Evolutionary conservation across 139 green algal species (phyloP).

Genomic region (Asterochloris sp.): DNA sequence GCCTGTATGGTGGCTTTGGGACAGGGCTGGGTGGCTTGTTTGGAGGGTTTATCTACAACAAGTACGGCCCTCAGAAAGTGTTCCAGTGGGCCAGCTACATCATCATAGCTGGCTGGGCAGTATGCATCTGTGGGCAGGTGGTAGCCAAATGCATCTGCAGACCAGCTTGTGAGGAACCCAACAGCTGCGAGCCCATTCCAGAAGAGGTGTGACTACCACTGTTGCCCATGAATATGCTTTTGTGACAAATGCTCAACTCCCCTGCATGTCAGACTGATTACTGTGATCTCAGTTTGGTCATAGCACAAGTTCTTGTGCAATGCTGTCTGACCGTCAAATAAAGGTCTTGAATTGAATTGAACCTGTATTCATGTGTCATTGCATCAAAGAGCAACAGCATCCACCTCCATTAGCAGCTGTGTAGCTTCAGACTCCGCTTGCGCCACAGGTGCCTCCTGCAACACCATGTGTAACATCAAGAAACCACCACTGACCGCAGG

Average conservation of each 20-base stretch:
- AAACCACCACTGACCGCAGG: neutral
- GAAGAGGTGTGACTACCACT: too few relatives aligned
- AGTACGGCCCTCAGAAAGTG: conserved; percentile 19
- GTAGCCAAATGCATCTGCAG: conserved; percentile 1
- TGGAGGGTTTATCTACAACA: conserved; percentile 28
- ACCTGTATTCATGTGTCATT: too few relatives aligned
- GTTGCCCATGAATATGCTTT: too few relatives aligned
- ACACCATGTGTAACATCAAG: neutral
- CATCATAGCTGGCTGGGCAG: conserved; percentile 19
- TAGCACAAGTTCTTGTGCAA: too few relatives aligned
- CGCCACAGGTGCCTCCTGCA: conserved; percentile 8
- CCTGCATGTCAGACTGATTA: too few relatives aligned
- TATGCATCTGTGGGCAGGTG: conserved; percentile 1
- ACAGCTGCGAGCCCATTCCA: too few relatives aligned
- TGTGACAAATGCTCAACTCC: too few relatives aligned
- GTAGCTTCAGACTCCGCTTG: neutral
- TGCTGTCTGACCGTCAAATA: too few relatives aligned
- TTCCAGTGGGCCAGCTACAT: conserved; percentile 13
- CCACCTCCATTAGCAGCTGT: conserved; percentile 10
- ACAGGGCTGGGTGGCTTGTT: conserved; percentile 30
- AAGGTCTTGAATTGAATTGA: too few relatives aligned
- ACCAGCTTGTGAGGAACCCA: too few relatives aligned
- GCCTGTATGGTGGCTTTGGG: conserved; percentile 28
- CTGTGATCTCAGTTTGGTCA: too few relatives aligned
- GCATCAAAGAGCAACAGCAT: neutral